A percentile compares a stretch with the other conserved stretches of the same genome.
Conservation (phyloP, 176 grass and related monocot genomes). For the Aechmea fasciata region DNA sequence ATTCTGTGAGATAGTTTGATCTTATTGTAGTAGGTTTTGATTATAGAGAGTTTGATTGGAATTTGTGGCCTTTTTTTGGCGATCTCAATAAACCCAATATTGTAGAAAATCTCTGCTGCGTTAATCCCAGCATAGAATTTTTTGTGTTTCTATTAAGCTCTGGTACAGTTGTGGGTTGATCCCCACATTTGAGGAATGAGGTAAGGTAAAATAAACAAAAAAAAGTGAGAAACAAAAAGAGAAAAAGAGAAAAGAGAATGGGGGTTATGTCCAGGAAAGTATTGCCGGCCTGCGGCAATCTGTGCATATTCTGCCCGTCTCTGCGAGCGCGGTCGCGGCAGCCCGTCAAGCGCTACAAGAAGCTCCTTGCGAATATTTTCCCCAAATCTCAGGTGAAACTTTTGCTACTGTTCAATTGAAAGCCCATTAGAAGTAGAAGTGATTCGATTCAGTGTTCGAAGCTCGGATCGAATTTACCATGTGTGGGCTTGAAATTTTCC, state of each 20-base stretch:
- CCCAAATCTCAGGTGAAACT: conserved; percentile 44
- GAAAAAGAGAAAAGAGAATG: conserved; percentile 26
- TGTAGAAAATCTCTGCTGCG: no score
- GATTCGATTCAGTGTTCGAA: no score
- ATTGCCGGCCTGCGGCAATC: conserved; percentile 69
- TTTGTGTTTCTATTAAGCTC: background rate
- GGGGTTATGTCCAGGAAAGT: conserved; percentile 83
- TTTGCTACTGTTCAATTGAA: conserved; percentile 5
- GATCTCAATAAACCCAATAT: no score
- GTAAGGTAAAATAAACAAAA: background rate
- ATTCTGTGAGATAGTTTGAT: no score
- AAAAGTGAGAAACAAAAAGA: background rate
- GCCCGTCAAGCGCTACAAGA: conserved; percentile 95
- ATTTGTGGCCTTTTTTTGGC: no score
- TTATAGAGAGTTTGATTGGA: no score
- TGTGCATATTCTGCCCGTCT: conserved; percentile 86
- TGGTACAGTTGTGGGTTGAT: background rate
- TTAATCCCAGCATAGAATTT: background rate
- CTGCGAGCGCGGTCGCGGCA: conserved; percentile 66
- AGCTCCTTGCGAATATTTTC: conserved; percentile 65
- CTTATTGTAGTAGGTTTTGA: no score
- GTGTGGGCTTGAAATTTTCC: no score
- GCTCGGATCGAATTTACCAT: no score
- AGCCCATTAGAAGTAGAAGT: background rate
- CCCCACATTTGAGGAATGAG: background rate